Evolutionary conservation across 225 moss, liverwort and hornwort genomes (phyloP).

Genomic region (Polytrichum commune): DNA sequence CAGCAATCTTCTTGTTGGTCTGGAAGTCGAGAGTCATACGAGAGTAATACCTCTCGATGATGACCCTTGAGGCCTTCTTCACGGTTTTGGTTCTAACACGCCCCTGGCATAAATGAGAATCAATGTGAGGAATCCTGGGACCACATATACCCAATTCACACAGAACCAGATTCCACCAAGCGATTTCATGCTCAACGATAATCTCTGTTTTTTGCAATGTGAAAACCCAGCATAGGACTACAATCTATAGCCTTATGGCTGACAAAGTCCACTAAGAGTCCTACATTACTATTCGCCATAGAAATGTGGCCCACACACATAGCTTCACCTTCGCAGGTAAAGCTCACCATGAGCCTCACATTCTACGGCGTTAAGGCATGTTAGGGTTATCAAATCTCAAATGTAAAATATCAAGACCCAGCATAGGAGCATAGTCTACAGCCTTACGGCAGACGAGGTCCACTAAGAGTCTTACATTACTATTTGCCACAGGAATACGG

Average conservation of each 20-base stretch:
- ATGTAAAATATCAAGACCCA: background rate
- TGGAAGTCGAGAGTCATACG: conserved; percentile 89
- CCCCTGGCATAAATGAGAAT: conserved; percentile 37
- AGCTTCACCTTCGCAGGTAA: background rate
- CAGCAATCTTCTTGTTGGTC: conserved; percentile 93
- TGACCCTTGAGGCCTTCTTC: conserved; percentile 91
- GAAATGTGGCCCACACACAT: background rate
- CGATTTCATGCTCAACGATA: background rate
- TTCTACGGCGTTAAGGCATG: background rate
- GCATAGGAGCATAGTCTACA: conserved; percentile 2
- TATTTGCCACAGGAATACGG: no score
- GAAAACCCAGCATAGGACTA: conserved; percentile 9
- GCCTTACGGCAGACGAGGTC: background rate
- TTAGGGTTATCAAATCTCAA: background rate
- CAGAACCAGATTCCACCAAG: no score
- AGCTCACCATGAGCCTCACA: background rate
- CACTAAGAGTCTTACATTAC: background rate
- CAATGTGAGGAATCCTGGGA: no score
- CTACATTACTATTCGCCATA: conserved; percentile 1
- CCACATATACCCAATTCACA: no score
- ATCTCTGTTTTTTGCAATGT: background rate
- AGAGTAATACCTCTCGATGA: conserved; percentile 96
- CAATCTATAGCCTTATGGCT: background rate
- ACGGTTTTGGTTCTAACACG: conserved; percentile 92
- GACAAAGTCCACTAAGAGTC: conserved; percentile 13